Conservation (phyloP, 2,329 filamentous ascomycete species). For the Trichophaea hybrida region DNA sequence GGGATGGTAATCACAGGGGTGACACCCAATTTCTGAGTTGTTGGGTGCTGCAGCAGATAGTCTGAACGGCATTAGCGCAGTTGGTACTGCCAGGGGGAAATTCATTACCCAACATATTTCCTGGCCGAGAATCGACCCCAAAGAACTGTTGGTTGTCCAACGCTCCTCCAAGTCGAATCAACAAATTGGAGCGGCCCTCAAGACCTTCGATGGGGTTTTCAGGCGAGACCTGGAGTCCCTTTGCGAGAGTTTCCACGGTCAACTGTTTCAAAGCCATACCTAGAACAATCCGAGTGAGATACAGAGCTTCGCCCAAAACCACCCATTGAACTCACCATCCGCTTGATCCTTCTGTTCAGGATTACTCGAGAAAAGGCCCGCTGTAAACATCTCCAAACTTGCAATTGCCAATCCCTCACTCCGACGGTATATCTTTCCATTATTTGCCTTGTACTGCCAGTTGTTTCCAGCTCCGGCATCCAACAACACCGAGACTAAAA, state of each 20-base stretch:
- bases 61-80: conserved; percentile 39
- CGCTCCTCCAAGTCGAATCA: conserved; percentile 61
- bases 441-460: conserved; percentile 87
- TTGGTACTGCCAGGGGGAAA: not conserved
- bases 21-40: conserved; percentile 66
- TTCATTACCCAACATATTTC: conserved; percentile 71
- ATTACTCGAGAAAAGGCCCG: conserved; percentile 76
- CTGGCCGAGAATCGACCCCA: conserved; percentile 67
- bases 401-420: conserved; percentile 77
- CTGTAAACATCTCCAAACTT: conserved; percentile 36
- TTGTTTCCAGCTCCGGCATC: conserved; percentile 78
- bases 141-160: conserved; percentile 69
- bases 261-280: conserved; percentile 55
- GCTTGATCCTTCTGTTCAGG: conserved; percentile 72
- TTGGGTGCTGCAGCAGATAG: conserved; percentile 80
- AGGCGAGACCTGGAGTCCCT: conserved; percentile 70
- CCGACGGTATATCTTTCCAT: conserved; percentile 63
- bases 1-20: conserved; percentile 76
- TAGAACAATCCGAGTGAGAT: conserved; percentile 1
- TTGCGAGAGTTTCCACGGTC: conserved; percentile 58
- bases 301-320: not conserved
- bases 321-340: conserved; percentile 43
- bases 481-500: conserved; percentile 64
- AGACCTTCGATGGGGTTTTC: conserved; percentile 72
- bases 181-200: conserved; percentile 65